Conservation (phyloP, 2,329 filamentous ascomycete species). For the Aspergillus chevalieri region DNA sequence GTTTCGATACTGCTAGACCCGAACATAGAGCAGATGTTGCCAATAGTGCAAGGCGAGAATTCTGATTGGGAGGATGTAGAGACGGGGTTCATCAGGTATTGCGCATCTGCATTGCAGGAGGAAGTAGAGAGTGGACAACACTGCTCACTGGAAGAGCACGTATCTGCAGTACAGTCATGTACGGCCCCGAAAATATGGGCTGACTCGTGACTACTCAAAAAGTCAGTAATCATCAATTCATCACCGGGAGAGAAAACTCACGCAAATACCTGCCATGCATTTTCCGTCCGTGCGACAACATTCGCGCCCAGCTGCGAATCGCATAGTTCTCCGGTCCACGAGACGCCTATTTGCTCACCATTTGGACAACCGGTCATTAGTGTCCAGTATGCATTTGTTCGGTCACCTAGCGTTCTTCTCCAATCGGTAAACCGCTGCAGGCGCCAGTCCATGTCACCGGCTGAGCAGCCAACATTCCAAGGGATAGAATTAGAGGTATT, state of each 20-base stretch:
- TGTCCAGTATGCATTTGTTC: conserved; percentile 82
- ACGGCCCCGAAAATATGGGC: conserved; percentile 95
- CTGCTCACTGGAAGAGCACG: conserved; percentile 59
- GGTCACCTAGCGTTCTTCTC: conserved; percentile 71
- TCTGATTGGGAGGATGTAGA: conserved; percentile 67
- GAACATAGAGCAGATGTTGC: conserved; percentile 88
- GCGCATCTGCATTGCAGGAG: conserved; percentile 67
- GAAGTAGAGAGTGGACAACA: conserved; percentile 71
- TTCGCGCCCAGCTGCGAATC: conserved; percentile 47
- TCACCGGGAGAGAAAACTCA: too few species aligned
- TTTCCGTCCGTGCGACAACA: conserved; percentile 19
- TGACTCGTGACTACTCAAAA: conserved; percentile 58
- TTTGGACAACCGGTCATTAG: conserved; percentile 77
- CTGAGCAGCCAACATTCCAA: conserved; percentile 73
- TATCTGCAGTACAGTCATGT: conserved; percentile 71
- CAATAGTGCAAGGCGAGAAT: conserved; percentile 85
- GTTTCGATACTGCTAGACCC: conserved; percentile 65
- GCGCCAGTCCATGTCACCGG: conserved; percentile 61
- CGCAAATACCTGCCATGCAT: conserved; percentile 40
- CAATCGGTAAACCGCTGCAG: conserved; percentile 83
- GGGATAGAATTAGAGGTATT: conserved; percentile 60
- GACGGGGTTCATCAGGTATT: conserved; percentile 87
- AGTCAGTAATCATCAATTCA: conserved; percentile 59
- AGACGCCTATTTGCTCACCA: conserved; percentile 77
- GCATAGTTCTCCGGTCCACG: conserved; percentile 89